Percentiles rank a stretch among this genome's conserved stretches.
Evolutionary conservation across 2,329 filamentous ascomycete species (phyloP).

Genomic region (Cladorrhinum sp.): DNA sequence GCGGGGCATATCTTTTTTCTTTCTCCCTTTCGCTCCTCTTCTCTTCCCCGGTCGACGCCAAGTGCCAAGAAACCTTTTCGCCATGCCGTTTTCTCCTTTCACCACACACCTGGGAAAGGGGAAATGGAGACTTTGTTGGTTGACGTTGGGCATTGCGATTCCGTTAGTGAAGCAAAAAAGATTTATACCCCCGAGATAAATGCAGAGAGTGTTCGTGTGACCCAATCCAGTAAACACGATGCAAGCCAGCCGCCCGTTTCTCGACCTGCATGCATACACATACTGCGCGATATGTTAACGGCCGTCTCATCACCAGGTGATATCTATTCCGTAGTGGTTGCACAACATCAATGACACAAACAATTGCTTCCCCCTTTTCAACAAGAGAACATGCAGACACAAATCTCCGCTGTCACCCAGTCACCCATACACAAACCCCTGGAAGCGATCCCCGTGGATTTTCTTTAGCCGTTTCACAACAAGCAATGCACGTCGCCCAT

Average conservation of each 20-base stretch:
- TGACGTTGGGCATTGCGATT: too few relatives aligned
- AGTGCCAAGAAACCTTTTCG: not conserved
- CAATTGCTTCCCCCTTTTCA: not conserved
- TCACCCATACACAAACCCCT: not conserved
- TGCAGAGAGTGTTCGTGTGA: not conserved
- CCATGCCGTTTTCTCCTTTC: not conserved
- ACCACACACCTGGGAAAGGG: not conserved
- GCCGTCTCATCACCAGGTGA: not conserved
- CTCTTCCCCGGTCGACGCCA: not conserved
- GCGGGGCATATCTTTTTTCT: not conserved
- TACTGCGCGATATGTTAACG: not conserved
- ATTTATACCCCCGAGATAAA: not conserved
- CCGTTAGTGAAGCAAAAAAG: too few relatives aligned
- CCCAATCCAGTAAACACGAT: not conserved
- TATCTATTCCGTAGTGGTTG: not conserved
- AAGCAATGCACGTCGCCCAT: not conserved
- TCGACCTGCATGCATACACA: not conserved
- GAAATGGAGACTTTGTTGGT: not conserved
- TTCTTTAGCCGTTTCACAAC: not conserved
- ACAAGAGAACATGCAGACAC: not conserved
- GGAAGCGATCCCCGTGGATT: not conserved
- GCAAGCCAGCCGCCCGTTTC: not conserved
- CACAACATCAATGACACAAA: not conserved
- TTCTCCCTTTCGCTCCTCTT: not conserved
- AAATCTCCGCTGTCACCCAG: not conserved